These are phyloP conservation scores for Cochlearia excelsa DNA, from an alignment of 345 rosid genomes.

Conservation along the genomic window DNA sequence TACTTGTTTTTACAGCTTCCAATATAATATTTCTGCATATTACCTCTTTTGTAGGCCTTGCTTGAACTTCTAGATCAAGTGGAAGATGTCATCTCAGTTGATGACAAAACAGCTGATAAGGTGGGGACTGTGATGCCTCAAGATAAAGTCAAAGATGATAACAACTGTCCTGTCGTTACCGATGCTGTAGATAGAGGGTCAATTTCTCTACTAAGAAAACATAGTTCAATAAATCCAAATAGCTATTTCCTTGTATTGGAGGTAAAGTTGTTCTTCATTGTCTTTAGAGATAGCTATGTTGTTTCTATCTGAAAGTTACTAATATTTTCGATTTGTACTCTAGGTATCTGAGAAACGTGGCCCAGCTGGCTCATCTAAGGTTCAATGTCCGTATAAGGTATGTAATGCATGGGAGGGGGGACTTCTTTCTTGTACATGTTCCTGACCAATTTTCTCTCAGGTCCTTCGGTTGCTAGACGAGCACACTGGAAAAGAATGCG, in stretches of 20 bases:
- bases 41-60: constrained; percentile 53
- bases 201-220: constrained; percentile 27
- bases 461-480: constrained; percentile 89
- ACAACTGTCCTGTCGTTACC: constrained; percentile 24
- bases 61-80: constrained; percentile 92
- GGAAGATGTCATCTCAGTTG: constrained; percentile 79
- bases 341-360: constrained; percentile 76
- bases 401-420: constrained; percentile 4
- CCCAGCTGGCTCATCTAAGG: constrained; percentile 38
- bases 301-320: constrained; percentile 18
- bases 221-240: constrained; percentile 34
- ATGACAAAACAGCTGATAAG: constrained; percentile 44
- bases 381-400: constrained; percentile 66
- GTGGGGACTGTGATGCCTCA: constrained; percentile 40
- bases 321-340: constrained; percentile 20
- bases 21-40: constrained; percentile 7
- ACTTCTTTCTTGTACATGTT: constrained; percentile 13
- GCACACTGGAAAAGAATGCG: constrained; percentile 74
- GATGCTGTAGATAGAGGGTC: constrained; percentile 30
- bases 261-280: constrained; percentile 40
- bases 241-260: constrained; percentile 78
- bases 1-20: constrained; percentile 15
- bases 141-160: constrained; percentile 35
- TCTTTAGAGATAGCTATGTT: constrained; percentile 11
- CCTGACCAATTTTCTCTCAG: constrained; percentile 48